phyloP scores from a whole-genome alignment of 176 grass and related monocot genomes.

The Aegilops umbellulata region DNA sequence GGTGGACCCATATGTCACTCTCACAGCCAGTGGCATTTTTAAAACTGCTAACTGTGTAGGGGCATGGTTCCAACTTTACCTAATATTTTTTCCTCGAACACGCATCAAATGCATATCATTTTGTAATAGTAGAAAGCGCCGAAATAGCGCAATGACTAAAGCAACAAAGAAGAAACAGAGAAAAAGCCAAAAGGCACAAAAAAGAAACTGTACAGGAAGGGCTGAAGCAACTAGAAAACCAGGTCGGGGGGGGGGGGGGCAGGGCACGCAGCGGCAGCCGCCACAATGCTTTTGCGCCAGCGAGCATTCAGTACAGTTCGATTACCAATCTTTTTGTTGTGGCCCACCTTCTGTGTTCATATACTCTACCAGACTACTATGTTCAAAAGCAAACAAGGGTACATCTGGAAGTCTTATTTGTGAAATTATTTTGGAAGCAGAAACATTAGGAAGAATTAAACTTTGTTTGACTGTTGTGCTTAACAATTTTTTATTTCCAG shows the following conservation, averaged over 20 bases:
- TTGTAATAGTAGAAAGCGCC: too few relatives aligned
- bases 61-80: too few relatives aligned
- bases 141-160: too few relatives aligned
- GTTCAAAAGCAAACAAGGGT: not conserved
- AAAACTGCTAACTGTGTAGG: not conserved
- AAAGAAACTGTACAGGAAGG: not conserved
- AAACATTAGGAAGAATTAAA: not conserved
- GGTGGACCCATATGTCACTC: not conserved
- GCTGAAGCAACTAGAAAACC: not conserved
- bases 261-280: not conserved
- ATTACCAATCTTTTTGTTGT: too few relatives aligned
- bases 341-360: not conserved
- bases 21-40: not conserved
- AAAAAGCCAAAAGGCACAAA: too few relatives aligned
- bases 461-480: not conserved
- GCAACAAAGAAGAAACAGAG: too few relatives aligned
- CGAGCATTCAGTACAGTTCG: too few relatives aligned
- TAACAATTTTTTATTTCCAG: slow-evolving; percentile 15
- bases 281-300: too few relatives aligned
- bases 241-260: not conserved
- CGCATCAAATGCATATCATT: too few relatives aligned
- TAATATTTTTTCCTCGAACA: too few relatives aligned
- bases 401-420: not conserved
- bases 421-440: not conserved
- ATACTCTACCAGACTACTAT: not conserved